Evolutionary conservation across 257 asterid species (phyloP), one percentile per base, ranked within the genome.

Genomic region (Ophiorrhiza pumila): DNA sequence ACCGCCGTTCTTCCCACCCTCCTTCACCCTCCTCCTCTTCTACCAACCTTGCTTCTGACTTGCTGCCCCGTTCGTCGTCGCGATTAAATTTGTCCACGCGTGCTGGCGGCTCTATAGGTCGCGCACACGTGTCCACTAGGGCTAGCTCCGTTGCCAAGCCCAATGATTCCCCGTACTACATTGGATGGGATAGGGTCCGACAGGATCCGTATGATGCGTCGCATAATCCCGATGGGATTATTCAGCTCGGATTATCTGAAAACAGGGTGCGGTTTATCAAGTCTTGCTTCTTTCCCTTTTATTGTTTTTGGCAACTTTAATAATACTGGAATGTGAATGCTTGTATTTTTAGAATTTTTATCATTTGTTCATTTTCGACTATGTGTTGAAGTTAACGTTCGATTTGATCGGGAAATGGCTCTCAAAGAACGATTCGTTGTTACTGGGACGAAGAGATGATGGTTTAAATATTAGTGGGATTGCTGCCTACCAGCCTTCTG

Each of bases 331-430:
- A 45, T 46, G 35, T 20, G 56, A 15, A 17, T 23, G 45, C 20
- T 49, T 34, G 59, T 34, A 9, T 53, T 67, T 39, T 69, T 37
- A 52, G 35, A 58, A 52, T 69, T 43, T 31, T 37, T 31, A 52
- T 78, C 22, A 18, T 46, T 72, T 34, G 31, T 53, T 35, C 23
- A 62, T 23, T 69, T 27, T 34, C 62, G 62, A 4, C 37, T 71
- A 9, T 78, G 63, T 41, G 29, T 79, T 76, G 81, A 77, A 92
- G 99, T 81, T 95, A 74, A 84, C 97, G 23, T 68, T 95, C 85
- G 99, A 95, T 90, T 85, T 95, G 77, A 90, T 92, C 52, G 96
- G 86, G 81, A 87, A 83, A 53, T 90, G 99, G 98, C 77, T 95
- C 53, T 78, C 85, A 2, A 80, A 74, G 71, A 79, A 77, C 41